Base-by-base conservation (phyloP, 192 early-diverging fungal genomes). In the Obelidium mucronatum region DNA sequence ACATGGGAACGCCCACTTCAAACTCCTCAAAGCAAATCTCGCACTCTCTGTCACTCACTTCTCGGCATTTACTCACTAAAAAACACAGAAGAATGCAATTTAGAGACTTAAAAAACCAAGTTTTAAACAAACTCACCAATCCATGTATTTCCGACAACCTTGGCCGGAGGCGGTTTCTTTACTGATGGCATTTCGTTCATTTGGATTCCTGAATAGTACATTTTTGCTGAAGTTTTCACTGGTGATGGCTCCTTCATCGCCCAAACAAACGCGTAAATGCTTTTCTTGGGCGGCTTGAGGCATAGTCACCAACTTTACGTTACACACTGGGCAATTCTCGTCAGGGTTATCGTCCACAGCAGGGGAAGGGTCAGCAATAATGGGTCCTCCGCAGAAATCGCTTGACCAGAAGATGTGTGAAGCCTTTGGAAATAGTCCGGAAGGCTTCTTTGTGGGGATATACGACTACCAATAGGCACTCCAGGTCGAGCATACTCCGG, bases 1-100 rank as follows among this genome's bases (percentile, higher is more conserved):
- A 52, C 17, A 73, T 37, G 11, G 70, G 36, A 17, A 28, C 54
- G 31, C 24, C 33, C 1, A 73, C 17, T 39, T 73, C 70, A 35
- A 59, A 59, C 55, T 73, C 70, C 26, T 73, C 70, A 52, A 73
- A 59, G 37, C 70, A 73, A 53, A 73, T 73, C 26, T 56, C 11
- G 36, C 70, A 73, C 33, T 73, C 70, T 17, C 40, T 17, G 30
- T 69, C 31, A 8, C 70, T 37, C 15, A 33, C 6, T 36, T 73
- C 40, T n/a, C 11, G 30, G 56, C 56, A 73, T 37, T 73, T 73
- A 13, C 70, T 37, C 26, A 73, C n/a, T n/a, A n/a, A n/a, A n/a
- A n/a, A n/a, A n/a, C n/a, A n/a, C n/a, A n/a, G n/a, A n/a, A n/a
- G n/a, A n/a, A n/a, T n/a, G n/a, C n/a, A n/a, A n/a, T n/a, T n/a